Base-by-base conservation (phyloP, 139 green algal genomes). In the Auxenochlorella pyrenoidosa region DNA sequence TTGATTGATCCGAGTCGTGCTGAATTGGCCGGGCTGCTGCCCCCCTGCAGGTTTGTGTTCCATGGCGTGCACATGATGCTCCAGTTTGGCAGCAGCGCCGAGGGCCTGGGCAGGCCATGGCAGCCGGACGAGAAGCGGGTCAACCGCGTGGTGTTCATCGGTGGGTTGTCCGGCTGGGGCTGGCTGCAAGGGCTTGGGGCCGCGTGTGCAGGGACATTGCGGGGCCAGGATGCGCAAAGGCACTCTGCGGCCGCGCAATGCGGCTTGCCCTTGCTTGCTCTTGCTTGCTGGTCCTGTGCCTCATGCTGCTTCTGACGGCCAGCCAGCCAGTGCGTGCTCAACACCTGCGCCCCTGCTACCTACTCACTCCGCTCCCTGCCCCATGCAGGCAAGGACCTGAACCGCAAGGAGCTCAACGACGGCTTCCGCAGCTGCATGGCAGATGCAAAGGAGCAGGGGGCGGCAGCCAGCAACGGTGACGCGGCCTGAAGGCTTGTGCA, bases 111-210 rank as follows among this genome's bases (percentile, higher is more conserved):
- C 32, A 87, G 91, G 82, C 93, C 93, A 1, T 95, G 91, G 91
- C 80, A 54, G 68, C 28, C 63, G 15, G 95, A 80, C 12, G 96
- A 98, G 89, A 92, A 93, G 91, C 88, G 95, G 26, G 75, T 89
- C 44, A 97, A 94, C 90, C 93, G 94, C 75, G 85, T 99, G 22
- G 95, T 99, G 15, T 99, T 99, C 94, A 99, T 99, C 83, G 97
- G 82, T 86, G 66, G 16, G 82, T n/a, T 38, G 70, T 32, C 12
- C 6, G 47, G 47, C 8, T 6, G 6, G 47, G 47, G 47, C 12
- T 58, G 30, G 28, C 65, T 8, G 32, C 59, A 68, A 68, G n/a
- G n/a, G n/a, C n/a, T n/a, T n/a, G n/a, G n/a, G n/a, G n/a, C n/a
- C n/a, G n/a, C n/a, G n/a, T n/a, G n/a, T n/a, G n/a, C n/a, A n/a